Evolutionary conservation across 192 early-diverging fungal species (phyloP).

Genomic region (Allomyces arbusculus): DNA sequence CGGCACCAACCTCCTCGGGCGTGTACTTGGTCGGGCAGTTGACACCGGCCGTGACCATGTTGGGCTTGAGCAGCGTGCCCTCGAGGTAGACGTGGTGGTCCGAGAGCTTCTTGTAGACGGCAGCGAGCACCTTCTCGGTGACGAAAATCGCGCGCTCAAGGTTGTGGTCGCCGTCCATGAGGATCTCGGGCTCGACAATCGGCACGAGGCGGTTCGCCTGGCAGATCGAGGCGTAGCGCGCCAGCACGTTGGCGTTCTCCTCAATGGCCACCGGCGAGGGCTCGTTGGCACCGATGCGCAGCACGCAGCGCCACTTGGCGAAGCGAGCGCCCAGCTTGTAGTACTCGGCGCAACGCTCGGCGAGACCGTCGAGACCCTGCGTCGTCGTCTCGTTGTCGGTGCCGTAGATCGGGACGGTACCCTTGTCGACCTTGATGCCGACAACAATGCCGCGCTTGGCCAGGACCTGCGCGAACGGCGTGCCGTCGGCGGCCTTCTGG

Average conservation of each 20-base stretch:
- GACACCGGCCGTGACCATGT: conserved; percentile 20
- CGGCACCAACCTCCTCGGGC: conserved; percentile 15
- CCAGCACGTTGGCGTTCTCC: conserved; percentile 23
- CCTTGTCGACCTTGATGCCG: conserved; percentile 25
- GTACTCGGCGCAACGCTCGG: conserved; percentile 16
- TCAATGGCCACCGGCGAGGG: conserved; percentile 13
- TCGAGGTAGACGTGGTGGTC: conserved; percentile 21
- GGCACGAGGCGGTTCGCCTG: conserved; percentile 19
- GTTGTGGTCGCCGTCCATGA: conserved; percentile 25
- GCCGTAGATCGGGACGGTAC: conserved; percentile 16
- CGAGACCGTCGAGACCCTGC: conserved; percentile 18
- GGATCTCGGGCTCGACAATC: conserved; percentile 23
- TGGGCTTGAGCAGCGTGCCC: conserved; percentile 22
- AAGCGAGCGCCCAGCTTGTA: conserved; percentile 20
- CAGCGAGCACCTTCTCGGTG: conserved; percentile 17
- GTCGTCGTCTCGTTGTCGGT: conserved; percentile 21
- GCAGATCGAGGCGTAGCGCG: conserved; percentile 21
- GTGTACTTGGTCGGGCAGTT: conserved; percentile 18
- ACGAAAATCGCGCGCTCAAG: conserved; percentile 13
- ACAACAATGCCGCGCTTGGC: conserved; percentile 14
- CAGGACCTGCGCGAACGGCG: conserved; percentile 16
- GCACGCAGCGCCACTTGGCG: conserved; percentile 23
- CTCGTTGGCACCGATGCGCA: conserved; percentile 13
- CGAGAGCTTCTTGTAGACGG: conserved; percentile 15
- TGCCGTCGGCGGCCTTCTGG: conserved; percentile 17